Base-by-base conservation (phyloP, 2,329 filamentous ascomycete species). In the Sphaerulina musiva region DNA sequence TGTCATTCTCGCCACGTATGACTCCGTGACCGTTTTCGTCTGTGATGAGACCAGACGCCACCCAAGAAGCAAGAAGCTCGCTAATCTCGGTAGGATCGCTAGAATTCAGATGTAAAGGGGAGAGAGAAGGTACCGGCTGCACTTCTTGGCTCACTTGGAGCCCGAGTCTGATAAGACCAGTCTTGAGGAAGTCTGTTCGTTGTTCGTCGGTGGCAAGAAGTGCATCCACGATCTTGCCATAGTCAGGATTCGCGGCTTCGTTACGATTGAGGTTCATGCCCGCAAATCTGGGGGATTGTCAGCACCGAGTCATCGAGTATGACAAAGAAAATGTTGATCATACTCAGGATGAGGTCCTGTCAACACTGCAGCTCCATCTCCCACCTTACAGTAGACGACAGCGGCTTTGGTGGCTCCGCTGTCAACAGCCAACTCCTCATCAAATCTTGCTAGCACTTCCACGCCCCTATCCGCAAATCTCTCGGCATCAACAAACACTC, bases 271-370 rank as follows among this genome's bases (percentile, higher is more conserved):
- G 78, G 64, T 95, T 95, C 43, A 77, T 80, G 1, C 87, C 81
- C 3, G 90, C 85, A 68, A 97, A 97, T 69, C 90, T 95, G 61
- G 8, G 2, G 39, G 1, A 8, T 17, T 52, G 8, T 59, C 59
- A 65, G 63, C 51, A 11, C 40, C 3, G 8, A 6, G 32, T 2
- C 10, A 12, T 39, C 14, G 10, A 9, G 6, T 12, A 31, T 2
- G 11, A 46, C 45, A 8, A 10, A 11, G 48, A 17, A 17, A 17
- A 17, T 17, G 23, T n/a, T 14, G 34, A 9, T 73, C 80, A 68
- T 76, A 95, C 88, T 98, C 93, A 48, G 92, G 92, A 76, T 98
- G 93, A 39, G 90, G 88, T 0, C 91, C 90, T 0, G 87, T 95
- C 14, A 98, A 72, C 5, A 97, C 72, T 1, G 82, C 89, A 39